Evolutionary conservation across 2,329 filamentous ascomycete genomes (phyloP).

Genomic region (Fusarium coffeatum): DNA sequence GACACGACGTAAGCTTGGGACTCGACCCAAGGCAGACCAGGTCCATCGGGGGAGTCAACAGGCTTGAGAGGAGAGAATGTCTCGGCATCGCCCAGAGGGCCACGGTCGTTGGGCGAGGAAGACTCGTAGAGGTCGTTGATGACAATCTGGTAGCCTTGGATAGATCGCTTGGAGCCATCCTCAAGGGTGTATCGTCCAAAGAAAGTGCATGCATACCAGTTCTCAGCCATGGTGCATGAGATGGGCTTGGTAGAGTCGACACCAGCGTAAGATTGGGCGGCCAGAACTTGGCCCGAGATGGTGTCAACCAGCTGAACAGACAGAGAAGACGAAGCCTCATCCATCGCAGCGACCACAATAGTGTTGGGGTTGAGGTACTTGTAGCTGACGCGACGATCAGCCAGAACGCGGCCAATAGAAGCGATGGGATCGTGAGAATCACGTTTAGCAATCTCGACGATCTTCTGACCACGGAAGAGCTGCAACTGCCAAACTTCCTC

Average conservation of each 20-base stretch:
- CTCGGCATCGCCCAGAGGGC: constrained; percentile 73
- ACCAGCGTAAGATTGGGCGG: constrained; percentile 75
- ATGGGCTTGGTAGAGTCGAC: constrained; percentile 81
- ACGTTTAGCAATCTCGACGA: constrained; percentile 75
- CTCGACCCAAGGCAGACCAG: constrained; percentile 77
- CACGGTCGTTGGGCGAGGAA: constrained; percentile 82
- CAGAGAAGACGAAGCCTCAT: constrained; percentile 68
- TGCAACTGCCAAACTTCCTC: constrained; percentile 78
- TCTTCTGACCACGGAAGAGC: constrained; percentile 72
- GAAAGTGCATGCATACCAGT: constrained; percentile 93
- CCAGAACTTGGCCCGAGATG: constrained; percentile 82
- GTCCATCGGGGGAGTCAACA: constrained; percentile 64
- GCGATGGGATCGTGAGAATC: constrained; percentile 87
- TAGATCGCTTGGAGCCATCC: constrained; percentile 64
- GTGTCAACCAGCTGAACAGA: constrained; percentile 86
- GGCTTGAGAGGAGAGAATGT: constrained; percentile 85
- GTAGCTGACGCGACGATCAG: constrained; percentile 92
- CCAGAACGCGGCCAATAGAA: constrained; percentile 93
- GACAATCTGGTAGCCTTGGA: constrained; percentile 87
- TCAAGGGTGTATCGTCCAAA: constrained; percentile 70
- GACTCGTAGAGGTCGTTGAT: constrained; percentile 94
- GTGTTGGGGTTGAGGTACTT: constrained; percentile 95
- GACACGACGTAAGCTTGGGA: constrained; percentile 85
- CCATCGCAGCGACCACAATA: constrained; percentile 77
- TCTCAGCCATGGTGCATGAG: constrained; percentile 85